Evolutionary conservation across 192 early-diverging fungal genomes (phyloP).

Genomic region (Coemansia sp.): DNA sequence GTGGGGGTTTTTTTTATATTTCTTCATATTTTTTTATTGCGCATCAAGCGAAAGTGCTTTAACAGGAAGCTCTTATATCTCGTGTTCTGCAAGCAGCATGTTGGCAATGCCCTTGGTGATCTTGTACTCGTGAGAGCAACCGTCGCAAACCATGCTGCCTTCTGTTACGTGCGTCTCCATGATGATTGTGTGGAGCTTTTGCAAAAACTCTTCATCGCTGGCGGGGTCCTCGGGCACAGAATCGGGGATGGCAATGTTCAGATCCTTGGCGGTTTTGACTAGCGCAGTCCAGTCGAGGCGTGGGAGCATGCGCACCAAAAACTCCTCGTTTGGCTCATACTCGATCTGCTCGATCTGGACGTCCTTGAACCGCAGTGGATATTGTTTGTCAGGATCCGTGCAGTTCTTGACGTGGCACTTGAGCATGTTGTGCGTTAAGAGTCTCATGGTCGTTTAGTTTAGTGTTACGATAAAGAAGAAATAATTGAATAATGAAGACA

Average conservation of each 20-base stretch:
- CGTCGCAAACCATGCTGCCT: conserved; percentile 89
- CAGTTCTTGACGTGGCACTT: conserved; percentile 98
- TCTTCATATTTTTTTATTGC: background rate
- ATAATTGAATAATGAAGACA: background rate
- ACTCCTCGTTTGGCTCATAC: conserved; percentile 84
- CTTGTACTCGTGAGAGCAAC: conserved; percentile 85
- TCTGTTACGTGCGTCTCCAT: conserved; percentile 87
- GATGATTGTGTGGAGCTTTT: conserved; percentile 71
- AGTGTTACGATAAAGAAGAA: conserved; percentile 8
- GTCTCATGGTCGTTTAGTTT: conserved; percentile 60
- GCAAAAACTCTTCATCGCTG: conserved; percentile 57
- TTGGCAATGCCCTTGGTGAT: conserved; percentile 94
- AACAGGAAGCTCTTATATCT: conserved; percentile 37
- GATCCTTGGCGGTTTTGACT: conserved; percentile 62
- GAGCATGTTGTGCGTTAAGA: conserved; percentile 98
- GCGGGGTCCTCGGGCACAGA: conserved; percentile 28
- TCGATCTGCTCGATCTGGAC: conserved; percentile 81
- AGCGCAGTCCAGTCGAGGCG: conserved; percentile 80
- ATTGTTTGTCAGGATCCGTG: conserved; percentile 75
- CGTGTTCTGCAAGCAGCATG: conserved; percentile 82
- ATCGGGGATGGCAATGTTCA: conserved; percentile 39
- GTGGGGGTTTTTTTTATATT: no score
- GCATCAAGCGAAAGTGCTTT: background rate
- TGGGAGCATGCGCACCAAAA: conserved; percentile 76
- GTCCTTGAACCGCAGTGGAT: conserved; percentile 85